These are phyloP conservation scores for Iberis pinnata DNA, from an alignment of 345 rosid species.

Conservation along the genomic window DNA sequence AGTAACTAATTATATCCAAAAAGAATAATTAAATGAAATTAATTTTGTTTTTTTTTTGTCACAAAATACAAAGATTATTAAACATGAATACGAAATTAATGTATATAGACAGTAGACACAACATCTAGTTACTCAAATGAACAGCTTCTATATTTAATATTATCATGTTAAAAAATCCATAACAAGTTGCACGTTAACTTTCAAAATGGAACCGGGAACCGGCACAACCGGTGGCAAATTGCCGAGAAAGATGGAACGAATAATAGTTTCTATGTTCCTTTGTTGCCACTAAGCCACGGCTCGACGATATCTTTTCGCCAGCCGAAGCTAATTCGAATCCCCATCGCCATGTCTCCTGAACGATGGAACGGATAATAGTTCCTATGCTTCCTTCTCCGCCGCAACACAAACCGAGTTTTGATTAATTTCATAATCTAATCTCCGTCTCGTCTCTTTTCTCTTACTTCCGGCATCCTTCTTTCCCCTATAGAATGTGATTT, in stretches of 20 bases:
- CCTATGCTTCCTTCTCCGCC: background rate
- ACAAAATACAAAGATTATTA: too few species aligned
- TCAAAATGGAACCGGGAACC: conserved; percentile 19
- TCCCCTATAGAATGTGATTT: conserved; percentile 9
- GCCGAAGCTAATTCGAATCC: conserved; percentile 19
- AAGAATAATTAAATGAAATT: too few species aligned
- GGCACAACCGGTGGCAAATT: conserved; percentile 22
- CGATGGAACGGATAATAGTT: background rate
- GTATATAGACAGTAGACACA: too few species aligned
- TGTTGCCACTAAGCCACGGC: conserved; percentile 29
- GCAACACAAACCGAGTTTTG: background rate
- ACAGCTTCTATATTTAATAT: too few species aligned
- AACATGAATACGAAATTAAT: too few species aligned
- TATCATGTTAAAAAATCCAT: too few species aligned
- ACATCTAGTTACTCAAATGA: too few species aligned
- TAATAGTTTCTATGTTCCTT: conserved; percentile 33
- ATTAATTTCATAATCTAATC: conserved; percentile 10
- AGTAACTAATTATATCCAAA: too few species aligned
- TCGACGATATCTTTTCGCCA: conserved; percentile 25
- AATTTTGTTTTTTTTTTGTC: too few species aligned
- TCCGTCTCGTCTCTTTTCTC: background rate
- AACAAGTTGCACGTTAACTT: conserved; percentile 8
- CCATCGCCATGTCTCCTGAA: conserved; percentile 17
- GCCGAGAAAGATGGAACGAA: conserved; percentile 34
- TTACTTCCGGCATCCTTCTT: too few species aligned